Evolutionary conservation across 305 asterid species (phyloP).

Genomic region (Fraxinus sp.): DNA sequence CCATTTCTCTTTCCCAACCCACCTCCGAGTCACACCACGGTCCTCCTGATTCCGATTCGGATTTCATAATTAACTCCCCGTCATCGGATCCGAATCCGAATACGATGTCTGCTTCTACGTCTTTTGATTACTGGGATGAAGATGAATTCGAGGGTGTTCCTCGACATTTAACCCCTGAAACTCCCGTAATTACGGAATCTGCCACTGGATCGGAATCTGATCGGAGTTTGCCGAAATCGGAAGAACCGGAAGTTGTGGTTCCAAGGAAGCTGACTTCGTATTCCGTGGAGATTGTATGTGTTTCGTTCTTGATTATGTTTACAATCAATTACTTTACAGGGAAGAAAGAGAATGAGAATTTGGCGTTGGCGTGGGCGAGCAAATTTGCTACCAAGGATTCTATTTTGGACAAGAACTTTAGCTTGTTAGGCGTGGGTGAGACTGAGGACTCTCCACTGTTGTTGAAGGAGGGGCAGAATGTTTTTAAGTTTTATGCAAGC

Average conservation of each 20-base stretch:
- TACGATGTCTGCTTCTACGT: conserved; percentile 33
- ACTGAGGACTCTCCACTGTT: conserved; percentile 77
- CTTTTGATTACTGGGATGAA: conserved; percentile 87
- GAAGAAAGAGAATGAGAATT: conserved; percentile 73
- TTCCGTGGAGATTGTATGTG: conserved; percentile 65
- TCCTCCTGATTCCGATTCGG: conserved; percentile 45
- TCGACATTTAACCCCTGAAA: conserved; percentile 27
- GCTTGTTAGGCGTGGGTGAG: conserved; percentile 86
- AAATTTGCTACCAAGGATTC: conserved; percentile 68
- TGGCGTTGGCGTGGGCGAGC: conserved; percentile 89
- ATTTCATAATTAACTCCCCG: conserved; percentile 33
- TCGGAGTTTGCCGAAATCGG: conserved; percentile 31
- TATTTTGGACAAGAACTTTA: conserved; percentile 82
- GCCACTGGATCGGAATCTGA: conserved; percentile 31
- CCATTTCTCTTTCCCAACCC: conserved; percentile 55
- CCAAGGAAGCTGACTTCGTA: conserved; percentile 46
- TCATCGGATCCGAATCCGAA: conserved; percentile 49
- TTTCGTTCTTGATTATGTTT: conserved; percentile 65
- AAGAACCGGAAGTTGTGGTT: conserved; percentile 26
- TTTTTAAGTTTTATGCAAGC: conserved; percentile 84
- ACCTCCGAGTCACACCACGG: conserved; percentile 61
- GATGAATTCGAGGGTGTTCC: conserved; percentile 97
- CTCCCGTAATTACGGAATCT: conserved; percentile 29
- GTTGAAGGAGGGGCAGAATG: conserved; percentile 78
- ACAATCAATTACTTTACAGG: conserved; percentile 77